Evolutionary conservation across 2,329 filamentous ascomycete genomes (phyloP), one percentile per base, ranked within the genome.

Genomic region (Aspergillus pseudoterreus): DNA sequence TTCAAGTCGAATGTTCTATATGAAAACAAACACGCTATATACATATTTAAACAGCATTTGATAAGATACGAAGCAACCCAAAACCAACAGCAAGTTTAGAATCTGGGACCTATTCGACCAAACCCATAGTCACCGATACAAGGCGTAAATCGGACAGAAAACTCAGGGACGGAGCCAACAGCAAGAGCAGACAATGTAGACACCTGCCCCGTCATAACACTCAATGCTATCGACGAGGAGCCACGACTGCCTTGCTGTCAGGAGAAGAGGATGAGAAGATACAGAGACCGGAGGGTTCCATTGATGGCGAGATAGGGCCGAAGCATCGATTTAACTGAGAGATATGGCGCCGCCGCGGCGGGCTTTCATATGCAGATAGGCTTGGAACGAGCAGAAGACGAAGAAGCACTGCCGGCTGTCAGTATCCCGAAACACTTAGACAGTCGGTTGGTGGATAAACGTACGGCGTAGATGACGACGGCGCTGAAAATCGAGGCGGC

Each of bases 331-430:
- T 67, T 67, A 83, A 63, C 77, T 80, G 68, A 96, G 78, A 54
- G 87, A 84, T 75, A 96, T 96, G 56, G 90, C 87, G 58, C 92
- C 92, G 68, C 88, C 81, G 71, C 88, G 82, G 73, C 84, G 90
- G 72, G 92, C 87, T 71, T 90, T 86, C 63, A 90, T 75, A 73
- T 97, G 91, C 55, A 96, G 81, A 66, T 88, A 83, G 57, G 91
- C 92, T 72, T 97, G 92, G 60, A 92, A 83, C 52, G 87, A 88
- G 74, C 92, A 97, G 76, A 95, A 96, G 46, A 95, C 80, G 51
- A 96, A 82, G 79, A 97, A 97, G 11, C 39, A 19, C 39, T 12
- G 2, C 35, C 38, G 51, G 22, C 32, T 24, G 47, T 66, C 49
- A 65, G 59, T 48, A 47, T 52, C 24, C 38, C 35, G 21, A 6